Base-by-base conservation (phyloP, 805 yeast species). In the Lachancea meyersii region DNA sequence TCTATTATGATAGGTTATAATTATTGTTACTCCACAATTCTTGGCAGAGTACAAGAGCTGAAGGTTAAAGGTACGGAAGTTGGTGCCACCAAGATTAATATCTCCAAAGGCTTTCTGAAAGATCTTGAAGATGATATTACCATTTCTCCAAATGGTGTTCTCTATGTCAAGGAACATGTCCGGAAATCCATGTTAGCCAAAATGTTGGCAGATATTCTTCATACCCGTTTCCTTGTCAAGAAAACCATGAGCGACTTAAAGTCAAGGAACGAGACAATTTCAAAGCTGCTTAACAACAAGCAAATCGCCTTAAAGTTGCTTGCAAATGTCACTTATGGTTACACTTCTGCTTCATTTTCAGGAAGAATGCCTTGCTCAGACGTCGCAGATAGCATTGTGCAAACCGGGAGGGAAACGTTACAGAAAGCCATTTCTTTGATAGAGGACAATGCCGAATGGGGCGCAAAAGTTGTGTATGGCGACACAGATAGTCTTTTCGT, bases 341-440 rank as follows among this genome's bases (percentile, higher is more conserved):
- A 93, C 57, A 75, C 97, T 0, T 83, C 96, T 1, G 98, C 98
- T 0, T 79, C 96, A 0, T 93, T 83, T 57, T 86, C 96, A 7
- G 98, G 98, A 0, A 69, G 98, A 48, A 93, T 93, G 98, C 97
- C 98, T 0, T 86, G 93, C 53, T 80, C 95, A 0, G 97, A 89
- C 58, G 73, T 93, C 23, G 96, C 98, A 0, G 98, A 93, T 64
- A 83, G 94, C 10, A 86, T 93, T 58, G 98, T 93, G 1, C 79
- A 88, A 18, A 80, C 93, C 0, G 98, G 93, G 0, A 69, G 97
- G 41, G 97, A 91, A 61, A 82, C 87, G 0, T 65, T 93, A 38
- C 80, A 79, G 41, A 71, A 72, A 40, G 82, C 96, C 0, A 80
- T 87, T 21, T 72, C 73, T 1, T 55, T 73, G 38, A 89, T 93